phyloP scores from a whole-genome alignment of 352 stramenopile genomes.

The Phytophthora uliginosa region DNA sequence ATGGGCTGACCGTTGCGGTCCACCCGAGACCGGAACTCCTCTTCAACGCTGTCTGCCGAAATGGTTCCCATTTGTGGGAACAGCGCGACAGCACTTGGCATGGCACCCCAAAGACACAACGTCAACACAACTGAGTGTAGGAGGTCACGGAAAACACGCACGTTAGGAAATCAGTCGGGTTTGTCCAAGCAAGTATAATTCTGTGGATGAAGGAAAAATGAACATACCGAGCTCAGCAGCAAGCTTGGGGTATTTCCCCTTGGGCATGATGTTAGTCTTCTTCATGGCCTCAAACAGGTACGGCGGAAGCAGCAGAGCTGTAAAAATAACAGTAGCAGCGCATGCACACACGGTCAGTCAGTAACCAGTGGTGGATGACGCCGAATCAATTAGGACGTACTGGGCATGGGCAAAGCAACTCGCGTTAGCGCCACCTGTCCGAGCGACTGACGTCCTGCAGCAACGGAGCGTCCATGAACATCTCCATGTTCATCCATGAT shows the following conservation, averaged over 20 bases:
- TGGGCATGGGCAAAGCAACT: conserved; percentile 82
- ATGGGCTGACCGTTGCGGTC: conserved; percentile 70
- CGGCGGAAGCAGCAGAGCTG: conserved; percentile 84
- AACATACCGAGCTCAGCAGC: conserved; percentile 78
- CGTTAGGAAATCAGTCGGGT: conserved; percentile 6
- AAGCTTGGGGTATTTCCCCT: conserved; percentile 75
- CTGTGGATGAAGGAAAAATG: background rate
- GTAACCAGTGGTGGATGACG: background rate
- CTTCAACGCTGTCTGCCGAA: conserved; percentile 67
- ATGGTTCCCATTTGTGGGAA: conserved; percentile 88
- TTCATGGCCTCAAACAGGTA: conserved; percentile 87
- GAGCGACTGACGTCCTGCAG: conserved; percentile 83
- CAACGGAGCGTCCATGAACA: conserved; percentile 81
- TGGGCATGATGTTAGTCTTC: conserved; percentile 80
- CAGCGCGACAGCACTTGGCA: conserved; percentile 82
- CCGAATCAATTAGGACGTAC: conserved; percentile 46
- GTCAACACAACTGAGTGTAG: conserved; percentile 65
- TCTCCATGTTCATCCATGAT: conserved; percentile 86
- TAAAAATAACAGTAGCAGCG: background rate
- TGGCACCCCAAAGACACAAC: conserved; percentile 80
- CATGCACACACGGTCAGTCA: background rate
- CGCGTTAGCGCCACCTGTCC: conserved; percentile 84
- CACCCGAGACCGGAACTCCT: conserved; percentile 66
- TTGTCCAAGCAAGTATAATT: background rate
- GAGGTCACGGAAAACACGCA: background rate